Conservation (phyloP, 1,284 basidiomycete genomes). For the Boletus hoseneyae region DNA sequence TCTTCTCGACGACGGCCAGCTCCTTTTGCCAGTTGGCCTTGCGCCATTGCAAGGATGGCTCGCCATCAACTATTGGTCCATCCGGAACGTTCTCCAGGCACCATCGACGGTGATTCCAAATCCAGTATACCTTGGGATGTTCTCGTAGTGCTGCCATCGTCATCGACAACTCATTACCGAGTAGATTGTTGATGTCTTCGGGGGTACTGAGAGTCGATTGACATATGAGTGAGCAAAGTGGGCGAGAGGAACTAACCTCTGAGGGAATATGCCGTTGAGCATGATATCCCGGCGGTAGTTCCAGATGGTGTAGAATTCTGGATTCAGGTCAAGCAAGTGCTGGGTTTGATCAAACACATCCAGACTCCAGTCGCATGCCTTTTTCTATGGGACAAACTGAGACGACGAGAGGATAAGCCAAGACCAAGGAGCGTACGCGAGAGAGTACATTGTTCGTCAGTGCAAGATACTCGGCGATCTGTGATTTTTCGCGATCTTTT, state of each 20-base stretch:
- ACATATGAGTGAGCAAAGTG: not conserved
- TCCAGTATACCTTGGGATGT: slow-evolving; percentile 94
- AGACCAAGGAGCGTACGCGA: slow-evolving; percentile 46
- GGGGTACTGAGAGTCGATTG: slow-evolving; percentile 46
- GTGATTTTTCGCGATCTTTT: slow-evolving; percentile 66
- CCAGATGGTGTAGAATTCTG: slow-evolving; percentile 93
- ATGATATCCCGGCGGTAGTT: slow-evolving; percentile 85
- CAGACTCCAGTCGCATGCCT: slow-evolving; percentile 56
- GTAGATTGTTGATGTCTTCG: slow-evolving; percentile 58
- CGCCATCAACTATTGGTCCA: slow-evolving; percentile 49
- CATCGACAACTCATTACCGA: slow-evolving; percentile 74
- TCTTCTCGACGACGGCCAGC: slow-evolving; percentile 81
- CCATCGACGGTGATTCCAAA: slow-evolving; percentile 96
- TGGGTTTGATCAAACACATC: slow-evolving; percentile 74
- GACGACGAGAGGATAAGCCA: slow-evolving; percentile 1
- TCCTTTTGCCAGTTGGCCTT: slow-evolving; percentile 80
- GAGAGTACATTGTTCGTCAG: slow-evolving; percentile 63
- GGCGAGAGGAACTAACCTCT: slow-evolving; percentile 42
- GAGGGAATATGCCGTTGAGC: slow-evolving; percentile 66
- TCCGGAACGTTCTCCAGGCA: slow-evolving; percentile 81
- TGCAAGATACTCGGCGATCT: slow-evolving; percentile 73
- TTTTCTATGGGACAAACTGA: slow-evolving; percentile 51
- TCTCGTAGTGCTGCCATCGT: slow-evolving; percentile 77
- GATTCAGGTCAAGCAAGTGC: slow-evolving; percentile 76
- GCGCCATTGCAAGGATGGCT: slow-evolving; percentile 61